Percentiles rank a stretch among this genome's conserved stretches.
Conservation (phyloP, 1,139 yeast genomes). For the Candida freyschussii region DNA sequence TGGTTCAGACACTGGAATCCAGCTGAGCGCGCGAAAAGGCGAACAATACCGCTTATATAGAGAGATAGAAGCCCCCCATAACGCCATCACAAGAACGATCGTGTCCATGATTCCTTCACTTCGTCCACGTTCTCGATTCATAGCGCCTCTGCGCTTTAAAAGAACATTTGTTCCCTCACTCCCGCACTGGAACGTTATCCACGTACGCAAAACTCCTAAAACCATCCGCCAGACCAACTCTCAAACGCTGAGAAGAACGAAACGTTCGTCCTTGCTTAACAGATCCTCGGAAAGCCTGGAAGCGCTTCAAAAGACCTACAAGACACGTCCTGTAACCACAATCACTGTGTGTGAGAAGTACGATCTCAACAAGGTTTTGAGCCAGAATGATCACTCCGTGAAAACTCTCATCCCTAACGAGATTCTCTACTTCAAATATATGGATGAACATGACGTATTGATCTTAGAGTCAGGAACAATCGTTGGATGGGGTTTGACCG, state of each 20-base stretch:
- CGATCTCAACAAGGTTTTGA: slow-evolving; percentile 42
- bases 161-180: neutral
- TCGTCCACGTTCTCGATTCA: too few relatives aligned
- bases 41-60: too few relatives aligned
- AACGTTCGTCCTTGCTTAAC: slow-evolving; percentile 10
- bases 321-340: slow-evolving; percentile 45
- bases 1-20: too few relatives aligned
- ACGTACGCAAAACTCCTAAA: slow-evolving; percentile 10
- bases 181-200: neutral
- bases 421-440: slow-evolving; percentile 46
- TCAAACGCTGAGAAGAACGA: slow-evolving; percentile 22
- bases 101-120: too few relatives aligned
- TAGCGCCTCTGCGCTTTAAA: too few relatives aligned
- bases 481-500: slow-evolving; percentile 78
- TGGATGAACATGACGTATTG: slow-evolving; percentile 46
- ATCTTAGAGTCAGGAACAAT: slow-evolving; percentile 68
- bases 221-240: slow-evolving; percentile 18
- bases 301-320: slow-evolving; percentile 8
- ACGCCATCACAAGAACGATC: too few relatives aligned
- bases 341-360: slow-evolving; percentile 68
- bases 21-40: too few relatives aligned
- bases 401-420: slow-evolving; percentile 60
- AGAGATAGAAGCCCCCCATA: too few relatives aligned
- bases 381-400: slow-evolving; percentile 15
- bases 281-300: slow-evolving; percentile 6